These are phyloP conservation scores for Zymoseptoria crescenta DNA, from an alignment of 2,329 filamentous ascomycete genomes.

Conservation along the genomic window DNA sequence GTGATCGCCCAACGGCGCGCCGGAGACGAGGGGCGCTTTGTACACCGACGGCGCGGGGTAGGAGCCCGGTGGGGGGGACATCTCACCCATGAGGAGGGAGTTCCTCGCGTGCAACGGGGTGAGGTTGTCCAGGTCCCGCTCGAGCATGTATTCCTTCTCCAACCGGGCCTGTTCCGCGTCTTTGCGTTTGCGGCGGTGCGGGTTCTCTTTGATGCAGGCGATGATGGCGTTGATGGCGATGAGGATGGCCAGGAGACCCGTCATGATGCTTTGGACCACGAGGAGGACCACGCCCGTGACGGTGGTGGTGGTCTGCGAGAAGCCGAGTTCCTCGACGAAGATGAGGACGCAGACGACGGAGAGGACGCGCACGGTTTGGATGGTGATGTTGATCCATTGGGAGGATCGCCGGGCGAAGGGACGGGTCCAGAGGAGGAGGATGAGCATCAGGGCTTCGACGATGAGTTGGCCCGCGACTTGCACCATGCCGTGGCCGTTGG, in stretches of 20 bases:
- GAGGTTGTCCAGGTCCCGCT: conserved; percentile 67
- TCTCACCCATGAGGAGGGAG: conserved; percentile 68
- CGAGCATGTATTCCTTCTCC: conserved; percentile 28
- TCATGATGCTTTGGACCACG: conserved; percentile 79
- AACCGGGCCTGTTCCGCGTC: conserved; percentile 75
- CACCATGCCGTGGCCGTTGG: conserved; percentile 72
- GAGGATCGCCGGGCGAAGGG: conserved; percentile 81
- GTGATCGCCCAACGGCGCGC: conserved; percentile 21
- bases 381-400: conserved; percentile 88
- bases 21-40: conserved; percentile 26
- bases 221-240: conserved; percentile 85
- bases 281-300: conserved; percentile 89
- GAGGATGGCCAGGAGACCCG: conserved; percentile 73
- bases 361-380: conserved; percentile 79
- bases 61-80: conserved; percentile 13
- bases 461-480: conserved; percentile 74
- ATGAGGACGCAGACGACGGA: conserved; percentile 84
- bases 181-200: conserved; percentile 80
- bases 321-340: conserved; percentile 87
- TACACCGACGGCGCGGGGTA: conserved; percentile 28
- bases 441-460: conserved; percentile 72
- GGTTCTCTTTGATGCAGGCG: conserved; percentile 76
- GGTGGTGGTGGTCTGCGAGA: conserved; percentile 87
- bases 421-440: conserved; percentile 71
- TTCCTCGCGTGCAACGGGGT: conserved; percentile 83